Percentiles rank a stretch among this genome's conserved stretches.
Evolutionary conservation across 176 grass and related monocot genomes (phyloP).

Genomic region (Eleusine indica): DNA sequence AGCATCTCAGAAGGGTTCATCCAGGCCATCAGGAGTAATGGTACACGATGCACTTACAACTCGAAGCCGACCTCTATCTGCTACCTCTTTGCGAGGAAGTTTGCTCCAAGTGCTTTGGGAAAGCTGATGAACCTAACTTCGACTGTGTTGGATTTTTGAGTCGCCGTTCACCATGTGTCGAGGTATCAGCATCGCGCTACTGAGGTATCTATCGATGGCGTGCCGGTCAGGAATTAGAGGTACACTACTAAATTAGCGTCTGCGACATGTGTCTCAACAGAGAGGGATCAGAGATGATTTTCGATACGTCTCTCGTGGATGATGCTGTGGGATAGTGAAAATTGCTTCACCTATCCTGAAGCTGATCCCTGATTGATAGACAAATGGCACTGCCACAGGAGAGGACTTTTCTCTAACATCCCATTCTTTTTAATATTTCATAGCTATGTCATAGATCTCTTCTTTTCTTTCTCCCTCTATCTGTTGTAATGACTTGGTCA

Average conservation of each 20-base stretch:
- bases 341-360: constrained; percentile 51
- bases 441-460: constrained; percentile 46
- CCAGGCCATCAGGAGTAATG: constrained; percentile 80
- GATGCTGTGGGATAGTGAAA: constrained; percentile 51
- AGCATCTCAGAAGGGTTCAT: constrained; percentile 62
- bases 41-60: constrained; percentile 66
- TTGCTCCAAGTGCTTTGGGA: constrained; percentile 79
- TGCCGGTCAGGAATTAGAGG: constrained; percentile 28
- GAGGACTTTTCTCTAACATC: constrained; percentile 46
- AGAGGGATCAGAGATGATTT: constrained; percentile 39
- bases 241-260: constrained; percentile 25
- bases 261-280: constrained; percentile 26
- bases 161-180: neutral
- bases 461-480: constrained; percentile 1
- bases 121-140: constrained; percentile 74
- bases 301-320: constrained; percentile 23
- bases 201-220: constrained; percentile 5
- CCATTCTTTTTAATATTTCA: constrained; percentile 62
- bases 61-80: constrained; percentile 59
- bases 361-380: constrained; percentile 28
- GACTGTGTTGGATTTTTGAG: constrained; percentile 65
- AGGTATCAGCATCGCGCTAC: neutral
- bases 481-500: constrained; percentile 49
- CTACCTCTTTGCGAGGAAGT: constrained; percentile 85
- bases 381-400: constrained; percentile 34